Evolutionary conservation across 2,329 filamentous ascomycete species (phyloP).

Genomic region (Aspergillus nomiae): DNA sequence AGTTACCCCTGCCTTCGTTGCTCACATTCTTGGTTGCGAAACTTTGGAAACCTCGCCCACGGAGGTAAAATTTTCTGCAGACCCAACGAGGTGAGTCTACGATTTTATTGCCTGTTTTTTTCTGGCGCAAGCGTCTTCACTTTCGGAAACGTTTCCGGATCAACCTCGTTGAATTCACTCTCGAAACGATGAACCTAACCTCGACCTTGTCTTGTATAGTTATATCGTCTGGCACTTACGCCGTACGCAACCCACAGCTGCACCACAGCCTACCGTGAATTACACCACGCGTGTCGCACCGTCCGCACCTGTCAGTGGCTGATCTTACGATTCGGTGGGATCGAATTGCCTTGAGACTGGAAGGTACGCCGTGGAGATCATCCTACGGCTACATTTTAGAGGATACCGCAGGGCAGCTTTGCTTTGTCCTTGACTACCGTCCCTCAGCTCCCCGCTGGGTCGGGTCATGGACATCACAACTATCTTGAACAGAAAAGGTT

Average conservation of each 20-base stretch:
- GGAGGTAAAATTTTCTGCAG: background rate
- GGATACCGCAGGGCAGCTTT: slow-evolving; percentile 20
- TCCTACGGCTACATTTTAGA: slow-evolving; percentile 16
- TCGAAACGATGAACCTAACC: background rate
- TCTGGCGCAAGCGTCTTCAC: background rate
- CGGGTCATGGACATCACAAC: slow-evolving; percentile 56
- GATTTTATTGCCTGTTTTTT: background rate
- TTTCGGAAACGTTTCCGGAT: background rate
- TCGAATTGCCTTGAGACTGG: background rate
- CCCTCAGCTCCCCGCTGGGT: slow-evolving; percentile 34
- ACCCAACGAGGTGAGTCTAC: slow-evolving; percentile 1
- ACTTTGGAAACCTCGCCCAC: slow-evolving; percentile 7
- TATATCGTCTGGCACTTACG: background rate
- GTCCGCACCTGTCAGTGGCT: background rate
- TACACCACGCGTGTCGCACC: background rate
- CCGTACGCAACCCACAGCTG: background rate
- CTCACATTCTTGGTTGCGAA: slow-evolving; percentile 19
- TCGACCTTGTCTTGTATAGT: background rate
- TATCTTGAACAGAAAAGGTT: slow-evolving; percentile 54
- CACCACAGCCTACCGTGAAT: background rate
- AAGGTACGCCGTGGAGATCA: slow-evolving; percentile 17
- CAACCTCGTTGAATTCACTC: background rate
- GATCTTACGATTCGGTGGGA: background rate
- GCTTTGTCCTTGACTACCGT: slow-evolving; percentile 35
- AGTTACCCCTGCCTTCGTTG: slow-evolving; percentile 7